Evolutionary conservation across 2,329 filamentous ascomycete species (phyloP), one percentile per base, ranked within the genome.

Genomic region (Orbilia brochopaga): DNA sequence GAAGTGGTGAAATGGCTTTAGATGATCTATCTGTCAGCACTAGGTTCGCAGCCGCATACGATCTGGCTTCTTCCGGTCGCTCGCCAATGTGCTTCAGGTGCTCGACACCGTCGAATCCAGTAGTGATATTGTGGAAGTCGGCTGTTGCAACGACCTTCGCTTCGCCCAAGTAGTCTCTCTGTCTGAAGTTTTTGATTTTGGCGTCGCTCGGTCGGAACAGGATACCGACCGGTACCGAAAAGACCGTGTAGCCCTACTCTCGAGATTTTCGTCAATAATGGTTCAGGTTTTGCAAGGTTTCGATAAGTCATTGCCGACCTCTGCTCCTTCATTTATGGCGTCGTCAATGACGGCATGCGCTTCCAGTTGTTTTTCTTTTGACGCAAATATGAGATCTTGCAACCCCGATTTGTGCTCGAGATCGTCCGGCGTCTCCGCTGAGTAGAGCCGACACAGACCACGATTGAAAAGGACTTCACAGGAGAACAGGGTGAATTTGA

Each of bases 311-410:
- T 59, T 74, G 55, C 83, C 74, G 83, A 94, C 91, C 84, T 97
- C 92, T 67, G 94, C 94, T 78, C 92, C 88, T 79, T 97, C 94
- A 57, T 86, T 84, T 75, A 99, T 97, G 5, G 94, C 94, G 80
- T 99, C 94, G 77, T 99, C 92, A 75, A 99, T 99, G 74, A 99
- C 94, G 78, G 96, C 91, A 81, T 99, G 94, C 76, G 97, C 93
- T 60, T 93, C 89, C 0, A 96, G 92, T 52, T 94, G 90, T 82
- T 97, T 97, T 80, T 97, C 94, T 80, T 96, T 94, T 21, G 91
- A 90, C 0, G 94, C 94, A 78, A 89, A 97, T 17, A 86, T 85
- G 76, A 99, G 83, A 82, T 99, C 94, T 79, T 94, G 89, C 85
- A 99, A 86, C 75, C 94, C 94, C 1, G 89, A 86, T 11, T 94